Base-by-base conservation (phyloP, 2,329 filamentous ascomycete genomes). In the Onygena corvina region DNA sequence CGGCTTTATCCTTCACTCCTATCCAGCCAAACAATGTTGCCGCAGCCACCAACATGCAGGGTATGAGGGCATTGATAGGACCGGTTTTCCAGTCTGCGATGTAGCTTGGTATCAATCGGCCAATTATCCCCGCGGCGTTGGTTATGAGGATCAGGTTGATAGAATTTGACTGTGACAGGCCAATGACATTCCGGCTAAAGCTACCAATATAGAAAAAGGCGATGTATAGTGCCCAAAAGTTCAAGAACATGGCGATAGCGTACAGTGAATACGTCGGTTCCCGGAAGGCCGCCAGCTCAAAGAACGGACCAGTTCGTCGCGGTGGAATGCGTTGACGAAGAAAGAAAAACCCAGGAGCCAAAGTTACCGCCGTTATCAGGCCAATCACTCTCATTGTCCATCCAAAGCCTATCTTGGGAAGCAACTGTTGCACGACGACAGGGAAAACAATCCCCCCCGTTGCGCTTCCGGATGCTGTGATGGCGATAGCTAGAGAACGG, bases 381-480 rank as follows among this genome's bases (percentile, higher is more conserved):
- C 75, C 80, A 53, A 82, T 70, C 0, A 75, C 71, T 0, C 80
- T 69, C n/a, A 81, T 71, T 0, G 81, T 80, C 79, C 80, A 83
- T 0, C 70, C 69, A 57, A 82, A 84, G 0, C 81, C 81, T 2
- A 83, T 64, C 14, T 67, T 68, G 0, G 79, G 76, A 1, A 82
- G 64, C 8, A 83, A 63, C 48, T 78, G 72, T 57, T 72, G 68
- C 1, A 75, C 69, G 14, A 78, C 70, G 1, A 76, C 67, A 0
- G 81, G 80, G 58, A 81, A 85, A 2, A 84, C 69, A 18, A 83
- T 65, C 0, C 80, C 80, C 1, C 81, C 82, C 0, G 75, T 75
- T 0, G 73, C 74, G 21, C 76, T 77, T 1, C 82, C 83, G 0
- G 73, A 74, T 0, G 79, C 76, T 7, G 71, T 71, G 5, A 81